Evolutionary conservation across 192 early-diverging fungal species (phyloP).

Genomic region (Coemansia sp.): DNA sequence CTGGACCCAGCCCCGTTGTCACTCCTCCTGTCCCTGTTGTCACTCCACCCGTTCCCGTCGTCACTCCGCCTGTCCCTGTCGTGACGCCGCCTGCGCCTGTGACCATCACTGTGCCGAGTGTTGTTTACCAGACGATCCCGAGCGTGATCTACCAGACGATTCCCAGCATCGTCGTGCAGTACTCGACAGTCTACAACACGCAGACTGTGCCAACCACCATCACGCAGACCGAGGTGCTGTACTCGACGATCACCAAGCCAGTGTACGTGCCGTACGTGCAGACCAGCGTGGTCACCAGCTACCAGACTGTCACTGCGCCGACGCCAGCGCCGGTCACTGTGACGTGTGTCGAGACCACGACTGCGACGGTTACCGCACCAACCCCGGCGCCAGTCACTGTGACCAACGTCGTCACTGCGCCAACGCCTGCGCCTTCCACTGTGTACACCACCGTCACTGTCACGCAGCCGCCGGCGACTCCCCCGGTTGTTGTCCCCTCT

Average conservation of each 20-base stretch:
- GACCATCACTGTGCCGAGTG: slow-evolving; percentile 4
- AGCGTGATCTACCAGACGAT: slow-evolving; percentile 36
- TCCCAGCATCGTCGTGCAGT: slow-evolving; percentile 21
- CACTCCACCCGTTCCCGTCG: neutral
- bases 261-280: slow-evolving; percentile 52
- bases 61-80: neutral
- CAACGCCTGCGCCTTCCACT: slow-evolving; percentile 15
- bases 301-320: slow-evolving; percentile 29
- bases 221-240: slow-evolving; percentile 39
- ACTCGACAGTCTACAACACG: slow-evolving; percentile 21
- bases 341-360: slow-evolving; percentile 11
- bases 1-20: slow-evolving; percentile 6
- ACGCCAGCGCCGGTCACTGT: slow-evolving; percentile 20
- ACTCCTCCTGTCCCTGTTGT: neutral
- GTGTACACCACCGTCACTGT: slow-evolving; percentile 22
- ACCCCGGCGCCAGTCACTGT: slow-evolving; percentile 27
- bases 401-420: slow-evolving; percentile 14
- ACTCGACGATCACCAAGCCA: slow-evolving; percentile 40
- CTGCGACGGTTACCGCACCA: slow-evolving; percentile 16
- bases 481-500: neutral
- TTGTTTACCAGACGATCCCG: slow-evolving; percentile 26
- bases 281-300: slow-evolving; percentile 34
- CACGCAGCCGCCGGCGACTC: slow-evolving; percentile 19
- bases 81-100: neutral
- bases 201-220: slow-evolving; percentile 27